phyloP scores from a whole-genome alignment of 208 protist genomes.

The Herpetomonas samuelpessoai region DNA sequence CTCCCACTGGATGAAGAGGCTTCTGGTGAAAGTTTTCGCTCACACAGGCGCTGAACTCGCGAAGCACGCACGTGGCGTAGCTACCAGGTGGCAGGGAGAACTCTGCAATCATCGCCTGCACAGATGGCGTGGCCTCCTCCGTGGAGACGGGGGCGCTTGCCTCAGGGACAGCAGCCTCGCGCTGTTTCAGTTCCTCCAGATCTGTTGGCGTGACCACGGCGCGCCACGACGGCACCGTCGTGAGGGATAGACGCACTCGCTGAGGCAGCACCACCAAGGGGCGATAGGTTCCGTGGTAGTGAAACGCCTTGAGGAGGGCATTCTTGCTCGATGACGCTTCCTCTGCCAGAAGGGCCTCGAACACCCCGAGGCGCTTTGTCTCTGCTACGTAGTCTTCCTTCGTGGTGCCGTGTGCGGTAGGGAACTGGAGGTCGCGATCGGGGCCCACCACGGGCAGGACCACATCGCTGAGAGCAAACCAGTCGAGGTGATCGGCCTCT shows the following conservation, averaged over 20 bases:
- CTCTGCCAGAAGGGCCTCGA: conserved; percentile 23
- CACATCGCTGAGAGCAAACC: conserved; percentile 82
- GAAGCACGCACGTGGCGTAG: conserved; percentile 84
- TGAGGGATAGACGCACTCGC: conserved; percentile 29
- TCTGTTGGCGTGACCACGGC: conserved; percentile 67
- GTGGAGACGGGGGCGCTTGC: neutral
- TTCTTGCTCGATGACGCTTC: conserved; percentile 11
- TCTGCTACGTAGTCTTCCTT: conserved; percentile 46
- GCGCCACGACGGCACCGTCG: conserved; percentile 26
- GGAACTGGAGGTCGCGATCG: conserved; percentile 72
- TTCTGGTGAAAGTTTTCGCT: conserved; percentile 38
- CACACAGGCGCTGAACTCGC: conserved; percentile 63
- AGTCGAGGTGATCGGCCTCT: conserved; percentile 47
- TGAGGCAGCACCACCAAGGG: conserved; percentile 48
- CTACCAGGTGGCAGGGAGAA: conserved; percentile 83
- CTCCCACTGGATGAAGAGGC: too few relatives aligned
- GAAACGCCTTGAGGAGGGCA: conserved; percentile 73
- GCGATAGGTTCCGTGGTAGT: conserved; percentile 89
- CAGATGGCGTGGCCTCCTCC: conserved; percentile 16
- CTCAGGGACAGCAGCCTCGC: neutral
- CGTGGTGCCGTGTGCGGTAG: conserved; percentile 37
- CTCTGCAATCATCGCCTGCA: conserved; percentile 42
- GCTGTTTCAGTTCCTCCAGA: conserved; percentile 32
- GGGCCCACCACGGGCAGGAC: conserved; percentile 90
- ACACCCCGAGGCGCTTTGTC: conserved; percentile 30